These are phyloP conservation scores for Cymodocea nodosa DNA, from an alignment of 116 monocot species.

Conservation along the genomic window DNA sequence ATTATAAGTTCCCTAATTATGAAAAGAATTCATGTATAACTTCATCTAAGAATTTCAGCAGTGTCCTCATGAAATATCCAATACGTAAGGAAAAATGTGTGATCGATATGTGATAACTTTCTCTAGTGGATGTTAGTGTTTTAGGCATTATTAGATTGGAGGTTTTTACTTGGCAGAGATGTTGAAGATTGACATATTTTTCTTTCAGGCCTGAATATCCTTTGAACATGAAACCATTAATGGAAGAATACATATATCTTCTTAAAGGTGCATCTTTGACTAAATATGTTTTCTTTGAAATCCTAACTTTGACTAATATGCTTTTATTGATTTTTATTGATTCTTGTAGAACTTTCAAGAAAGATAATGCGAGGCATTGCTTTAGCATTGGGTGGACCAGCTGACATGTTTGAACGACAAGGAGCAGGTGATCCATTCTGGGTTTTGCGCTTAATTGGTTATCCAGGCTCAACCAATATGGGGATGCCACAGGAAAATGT, in stretches of 20 bases:
- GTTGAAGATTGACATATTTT: too few relatives aligned
- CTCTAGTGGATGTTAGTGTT: too few relatives aligned
- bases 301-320: background rate
- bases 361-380: constrained; percentile 90
- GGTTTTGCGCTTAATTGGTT: constrained; percentile 72
- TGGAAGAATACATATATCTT: constrained; percentile 55
- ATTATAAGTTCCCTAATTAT: too few relatives aligned
- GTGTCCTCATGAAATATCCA: too few relatives aligned
- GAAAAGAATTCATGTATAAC: too few relatives aligned
- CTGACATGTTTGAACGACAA: constrained; percentile 70
- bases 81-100: too few relatives aligned
- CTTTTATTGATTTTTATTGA: background rate
- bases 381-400: constrained; percentile 58
- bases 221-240: constrained; percentile 39
- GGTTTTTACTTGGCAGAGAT: too few relatives aligned
- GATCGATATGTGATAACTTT: too few relatives aligned
- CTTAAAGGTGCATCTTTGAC: constrained; percentile 32
- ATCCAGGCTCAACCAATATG: constrained; percentile 45
- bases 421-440: constrained; percentile 77
- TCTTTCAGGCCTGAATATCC: constrained; percentile 56
- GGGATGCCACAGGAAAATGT: constrained; percentile 4
- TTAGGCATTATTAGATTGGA: too few relatives aligned
- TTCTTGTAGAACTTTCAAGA: constrained; percentile 58
- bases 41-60: too few relatives aligned
- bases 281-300: background rate